Conservation (phyloP, 1,284 basidiomycete species). For the Hypsizygus ulmarius region DNA sequence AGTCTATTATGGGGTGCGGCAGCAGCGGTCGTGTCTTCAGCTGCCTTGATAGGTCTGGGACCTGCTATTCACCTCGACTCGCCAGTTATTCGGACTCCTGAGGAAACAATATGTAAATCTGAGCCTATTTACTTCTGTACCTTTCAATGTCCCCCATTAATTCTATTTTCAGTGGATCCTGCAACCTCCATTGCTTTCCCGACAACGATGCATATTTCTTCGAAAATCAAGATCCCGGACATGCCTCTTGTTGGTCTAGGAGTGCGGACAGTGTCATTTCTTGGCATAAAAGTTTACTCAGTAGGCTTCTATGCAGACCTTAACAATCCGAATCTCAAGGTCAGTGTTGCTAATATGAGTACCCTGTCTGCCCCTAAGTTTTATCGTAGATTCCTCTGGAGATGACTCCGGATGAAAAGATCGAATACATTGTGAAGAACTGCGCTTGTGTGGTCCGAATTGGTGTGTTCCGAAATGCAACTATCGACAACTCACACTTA, state of each 20-base stretch:
- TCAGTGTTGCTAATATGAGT: constrained; percentile 15
- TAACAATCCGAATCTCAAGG: constrained; percentile 57
- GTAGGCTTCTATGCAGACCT: constrained; percentile 85
- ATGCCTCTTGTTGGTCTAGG: constrained; percentile 78
- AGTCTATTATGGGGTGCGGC: constrained; percentile 17
- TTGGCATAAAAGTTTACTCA: constrained; percentile 82
- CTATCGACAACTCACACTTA: constrained; percentile 1
- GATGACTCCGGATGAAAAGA: constrained; percentile 65
- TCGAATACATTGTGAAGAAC: constrained; percentile 64
- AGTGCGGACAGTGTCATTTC: constrained; percentile 82
- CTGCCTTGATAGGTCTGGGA: constrained; percentile 10
- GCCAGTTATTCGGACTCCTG: constrained; percentile 8
- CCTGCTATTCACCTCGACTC: constrained; percentile 31
- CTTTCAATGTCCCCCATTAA: background rate
- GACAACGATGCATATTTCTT: constrained; percentile 55
- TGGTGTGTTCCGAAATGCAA: constrained; percentile 37
- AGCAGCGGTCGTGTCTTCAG: constrained; percentile 13
- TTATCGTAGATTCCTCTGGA: constrained; percentile 29
- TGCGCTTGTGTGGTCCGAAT: constrained; percentile 76
- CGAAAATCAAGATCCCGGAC: constrained; percentile 55
- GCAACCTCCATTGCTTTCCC: constrained; percentile 74
- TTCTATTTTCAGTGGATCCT: constrained; percentile 51
- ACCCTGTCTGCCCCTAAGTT: background rate
- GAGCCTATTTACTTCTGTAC: constrained; percentile 5
- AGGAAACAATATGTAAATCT: constrained; percentile 20